Percentiles rank a stretch among this genome's conserved stretches.
Evolutionary conservation across 2,329 filamentous ascomycete species (phyloP).

Genomic region (Exophiala lecanii-corni): DNA sequence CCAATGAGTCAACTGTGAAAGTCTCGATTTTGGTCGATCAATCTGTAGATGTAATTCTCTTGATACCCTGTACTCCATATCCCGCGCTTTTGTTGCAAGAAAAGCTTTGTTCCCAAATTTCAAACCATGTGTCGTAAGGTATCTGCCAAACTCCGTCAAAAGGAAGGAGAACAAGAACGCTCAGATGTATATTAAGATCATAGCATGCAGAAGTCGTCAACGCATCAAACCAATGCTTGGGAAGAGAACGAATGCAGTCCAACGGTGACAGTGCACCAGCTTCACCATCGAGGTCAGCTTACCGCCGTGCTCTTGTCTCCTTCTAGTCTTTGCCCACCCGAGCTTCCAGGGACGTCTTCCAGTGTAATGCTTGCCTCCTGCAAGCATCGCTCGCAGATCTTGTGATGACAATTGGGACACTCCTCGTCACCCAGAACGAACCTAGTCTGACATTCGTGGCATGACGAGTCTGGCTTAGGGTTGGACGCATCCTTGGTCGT

Average conservation of each 20-base stretch:
- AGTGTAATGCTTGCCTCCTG: conserved; percentile 16
- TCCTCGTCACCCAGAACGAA: conserved; percentile 16
- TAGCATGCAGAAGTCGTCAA: conserved; percentile 14
- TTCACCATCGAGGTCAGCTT: no score
- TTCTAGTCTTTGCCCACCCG: conserved; percentile 4
- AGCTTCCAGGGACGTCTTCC: conserved; percentile 4
- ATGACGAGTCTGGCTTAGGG: conserved; percentile 10
- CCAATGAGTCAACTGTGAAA: no score
- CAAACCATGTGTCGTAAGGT: background rate
- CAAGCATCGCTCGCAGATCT: conserved; percentile 23
- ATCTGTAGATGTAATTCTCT: no score
- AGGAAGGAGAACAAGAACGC: conserved; percentile 17
- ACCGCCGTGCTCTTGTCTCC: no score
- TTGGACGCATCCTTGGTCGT: background rate
- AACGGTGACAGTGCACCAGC: no score
- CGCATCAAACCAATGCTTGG: conserved; percentile 21
- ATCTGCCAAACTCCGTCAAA: background rate
- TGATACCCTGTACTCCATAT: conserved; percentile 3
- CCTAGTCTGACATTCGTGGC: conserved; percentile 23
- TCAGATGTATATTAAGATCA: conserved; percentile 17
- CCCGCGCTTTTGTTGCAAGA: conserved; percentile 9
- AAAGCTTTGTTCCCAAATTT: conserved; percentile 1
- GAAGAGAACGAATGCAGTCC: no score
- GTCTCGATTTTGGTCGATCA: no score
- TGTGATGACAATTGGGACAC: conserved; percentile 24